phyloP scores from a whole-genome alignment of 225 moss, liverwort and hornwort genomes.

The Rhytidiadelphus loreus region DNA sequence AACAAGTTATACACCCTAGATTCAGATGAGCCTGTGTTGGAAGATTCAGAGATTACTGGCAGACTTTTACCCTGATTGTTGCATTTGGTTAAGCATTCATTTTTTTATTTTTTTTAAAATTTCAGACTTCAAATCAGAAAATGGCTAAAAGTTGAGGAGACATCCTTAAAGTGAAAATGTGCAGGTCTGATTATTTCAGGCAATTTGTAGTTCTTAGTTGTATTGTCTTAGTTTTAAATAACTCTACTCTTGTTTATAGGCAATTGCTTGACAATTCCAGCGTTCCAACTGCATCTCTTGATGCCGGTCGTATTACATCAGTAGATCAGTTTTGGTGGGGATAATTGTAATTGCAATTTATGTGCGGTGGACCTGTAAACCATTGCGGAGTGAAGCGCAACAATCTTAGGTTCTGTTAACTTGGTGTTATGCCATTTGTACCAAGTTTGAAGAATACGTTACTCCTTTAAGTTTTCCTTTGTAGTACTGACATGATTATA shows the following conservation, averaged over 20 bases:
- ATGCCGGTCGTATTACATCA: background rate
- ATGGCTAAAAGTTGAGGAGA: background rate
- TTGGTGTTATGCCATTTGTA: background rate
- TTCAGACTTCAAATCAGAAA: background rate
- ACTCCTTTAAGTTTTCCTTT: background rate
- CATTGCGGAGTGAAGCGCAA: background rate
- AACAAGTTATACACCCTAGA: constrained; percentile 32
- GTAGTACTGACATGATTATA: background rate
- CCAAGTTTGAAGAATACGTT: background rate
- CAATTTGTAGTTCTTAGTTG: background rate
- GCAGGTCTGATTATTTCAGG: constrained; percentile 15
- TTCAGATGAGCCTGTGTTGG: constrained; percentile 23
- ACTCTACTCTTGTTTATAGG: background rate
- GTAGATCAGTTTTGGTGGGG: background rate
- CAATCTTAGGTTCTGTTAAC: background rate
- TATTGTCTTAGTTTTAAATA: background rate
- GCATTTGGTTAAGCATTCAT: background rate
- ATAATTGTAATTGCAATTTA: background rate
- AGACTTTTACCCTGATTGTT: constrained; percentile 30
- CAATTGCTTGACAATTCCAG: background rate
- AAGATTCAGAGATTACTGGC: constrained; percentile 28
- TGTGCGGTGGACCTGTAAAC: background rate
- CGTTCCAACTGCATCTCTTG: background rate
- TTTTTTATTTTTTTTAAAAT: background rate
- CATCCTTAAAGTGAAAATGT: background rate